A percentile compares a stretch with the other conserved stretches of the same genome.
Conservation (phyloP, 164 flowering plant species). For the Chimonanthus praecox region DNA sequence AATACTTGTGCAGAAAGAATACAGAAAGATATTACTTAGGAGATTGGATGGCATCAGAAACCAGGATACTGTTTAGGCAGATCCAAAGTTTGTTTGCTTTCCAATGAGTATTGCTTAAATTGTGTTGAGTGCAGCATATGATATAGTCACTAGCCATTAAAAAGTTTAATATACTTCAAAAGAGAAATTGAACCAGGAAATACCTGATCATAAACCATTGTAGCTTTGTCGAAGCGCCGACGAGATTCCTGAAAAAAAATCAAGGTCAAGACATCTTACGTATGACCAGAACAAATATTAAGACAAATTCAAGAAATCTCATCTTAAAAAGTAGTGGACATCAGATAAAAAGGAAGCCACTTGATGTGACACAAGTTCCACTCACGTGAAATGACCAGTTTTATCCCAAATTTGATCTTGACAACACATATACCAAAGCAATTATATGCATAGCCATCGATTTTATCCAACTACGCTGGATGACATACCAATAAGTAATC, state of each 20-base stretch:
- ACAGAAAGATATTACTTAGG: too few relatives aligned
- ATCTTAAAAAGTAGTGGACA: neutral
- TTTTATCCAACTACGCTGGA: neutral
- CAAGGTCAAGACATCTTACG: neutral
- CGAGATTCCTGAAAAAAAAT: constrained; percentile 67
- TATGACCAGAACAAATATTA: constrained; percentile 1
- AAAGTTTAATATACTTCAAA: neutral
- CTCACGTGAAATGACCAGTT: neutral
- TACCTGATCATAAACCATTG: constrained; percentile 85
- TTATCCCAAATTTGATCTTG: neutral
- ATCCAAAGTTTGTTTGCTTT: too few relatives aligned
- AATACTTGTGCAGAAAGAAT: too few relatives aligned
- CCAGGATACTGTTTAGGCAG: too few relatives aligned
- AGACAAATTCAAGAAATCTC: neutral
- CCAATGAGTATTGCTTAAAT: too few relatives aligned
- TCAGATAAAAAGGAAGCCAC: neutral
- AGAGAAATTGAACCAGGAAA: neutral
- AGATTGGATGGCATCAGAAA: too few relatives aligned
- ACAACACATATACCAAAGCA: neutral
- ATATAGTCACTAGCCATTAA: too few relatives aligned
- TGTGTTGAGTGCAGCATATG: too few relatives aligned
- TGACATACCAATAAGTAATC: neutral
- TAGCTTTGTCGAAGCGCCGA: constrained; percentile 72
- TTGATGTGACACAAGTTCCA: neutral
- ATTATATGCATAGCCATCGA: neutral